A percentile compares a stretch with the other conserved stretches of the same genome.
Evolutionary conservation across 495 filamentous ascomycete genomes (phyloP).

Genomic region (Pseudevernia furfuracea): DNA sequence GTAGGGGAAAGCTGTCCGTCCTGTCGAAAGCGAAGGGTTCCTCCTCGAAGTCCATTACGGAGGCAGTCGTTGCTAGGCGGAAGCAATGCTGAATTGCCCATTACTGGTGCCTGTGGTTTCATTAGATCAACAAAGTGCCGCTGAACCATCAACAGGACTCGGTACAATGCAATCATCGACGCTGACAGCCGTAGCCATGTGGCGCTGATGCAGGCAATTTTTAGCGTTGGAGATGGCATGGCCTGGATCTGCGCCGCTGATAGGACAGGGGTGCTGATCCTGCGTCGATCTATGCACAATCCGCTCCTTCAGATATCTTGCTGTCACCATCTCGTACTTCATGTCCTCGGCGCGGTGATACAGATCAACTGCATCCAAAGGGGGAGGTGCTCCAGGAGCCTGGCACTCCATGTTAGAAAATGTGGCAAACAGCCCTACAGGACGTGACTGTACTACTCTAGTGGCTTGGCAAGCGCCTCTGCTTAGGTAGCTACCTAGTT

Average conservation of each 20-base stretch:
- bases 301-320: background rate
- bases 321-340: background rate
- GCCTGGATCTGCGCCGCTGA: background rate
- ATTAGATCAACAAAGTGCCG: background rate
- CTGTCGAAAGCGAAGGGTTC: constrained; percentile 7
- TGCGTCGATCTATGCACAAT: background rate
- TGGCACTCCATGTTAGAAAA: too few species aligned
- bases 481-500: too few species aligned
- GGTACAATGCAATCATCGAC: background rate
- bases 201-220: constrained; percentile 9
- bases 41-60: constrained; percentile 10
- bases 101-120: background rate
- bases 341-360: background rate
- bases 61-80: background rate
- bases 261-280: background rate
- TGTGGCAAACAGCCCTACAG: too few species aligned
- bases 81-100: background rate
- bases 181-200: background rate
- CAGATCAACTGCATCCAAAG: background rate
- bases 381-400: too few species aligned
- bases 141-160: background rate
- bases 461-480: too few species aligned
- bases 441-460: too few species aligned
- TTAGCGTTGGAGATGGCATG: constrained; percentile 6
- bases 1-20: constrained; percentile 9